Base-by-base conservation (phyloP, 2,329 filamentous ascomycete genomes). In the Nannizzia gypsea region DNA sequence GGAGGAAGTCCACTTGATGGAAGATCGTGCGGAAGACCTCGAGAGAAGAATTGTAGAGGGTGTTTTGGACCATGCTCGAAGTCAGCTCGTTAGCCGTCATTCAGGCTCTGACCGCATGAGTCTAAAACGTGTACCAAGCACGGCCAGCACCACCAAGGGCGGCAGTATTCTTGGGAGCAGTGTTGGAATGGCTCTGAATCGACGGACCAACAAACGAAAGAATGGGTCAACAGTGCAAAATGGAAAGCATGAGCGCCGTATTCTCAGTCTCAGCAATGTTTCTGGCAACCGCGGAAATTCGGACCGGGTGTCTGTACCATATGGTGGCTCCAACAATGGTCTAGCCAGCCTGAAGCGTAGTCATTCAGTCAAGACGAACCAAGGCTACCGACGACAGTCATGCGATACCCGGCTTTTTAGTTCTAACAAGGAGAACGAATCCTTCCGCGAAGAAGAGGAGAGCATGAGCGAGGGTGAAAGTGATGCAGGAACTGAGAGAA, bases 41-140 rank as follows among this genome's bases (percentile, higher is more conserved):
- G 93, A 99, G 75, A 88, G 91, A 58, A 86, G 93, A 26, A 96
- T 99, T 66, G 77, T 99, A 34, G 92, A 97, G 65, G 91, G 92
- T 26, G 89, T 97, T 63, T 95, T 99, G 76, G 91, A 97, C 67
- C 92, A 97, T 71, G 96, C 92, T 20, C 87, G 92, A 54, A 72
- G 70, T 5, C 85, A 92, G 26, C 80, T 96, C n/a, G 82, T 97
- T 61, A 88, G 93, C 48, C 71, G 77, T 79, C 84, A 65, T 86
- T 89, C 75, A 76, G 81, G 59, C 68, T 70, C 68, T 36, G 75
- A 71, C 68, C 70, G 69, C 65, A 78, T 81, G 77, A 79, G 74
- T 63, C 72, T 80, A 59, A 81, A 80, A 65, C 75, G 80, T 17
- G 75, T 79, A 36, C 74, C 77, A 36, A 79, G 74, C 62, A 73